Base-by-base conservation (phyloP, 2,329 filamentous ascomycete species). In the Rhinocladiella mackenziei region DNA sequence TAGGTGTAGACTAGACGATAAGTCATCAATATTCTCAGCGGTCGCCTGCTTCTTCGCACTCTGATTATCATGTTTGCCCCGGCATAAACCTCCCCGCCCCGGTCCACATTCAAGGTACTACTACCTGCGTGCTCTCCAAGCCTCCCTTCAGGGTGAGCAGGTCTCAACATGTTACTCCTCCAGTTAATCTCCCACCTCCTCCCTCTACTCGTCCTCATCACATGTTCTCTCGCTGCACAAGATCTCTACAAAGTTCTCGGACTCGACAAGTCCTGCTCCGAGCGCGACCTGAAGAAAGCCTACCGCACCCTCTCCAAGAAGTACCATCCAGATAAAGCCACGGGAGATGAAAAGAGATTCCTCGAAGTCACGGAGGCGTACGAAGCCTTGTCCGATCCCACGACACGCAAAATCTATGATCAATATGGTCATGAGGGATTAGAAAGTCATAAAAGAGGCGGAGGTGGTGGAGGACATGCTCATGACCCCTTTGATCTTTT, bases 261-360 rank as follows among this genome's bases (percentile, higher is more conserved):
- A 42, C 70, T 98, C 53, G 78, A 83, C 60, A 88, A 80, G 60
- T 74, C 83, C 48, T 91, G 91, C 11, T 83, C 80, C 34, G 89
- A 95, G 41, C 82, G 83, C 60, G 84, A 97, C 59, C 84, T 98
- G 63, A 98, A 98, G 68, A 85, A 86, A 33, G 89, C 92, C 15
- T 98, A 98, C 68, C 81, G 89, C 48, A 83, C 81, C 48, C 75
- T 98, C 8, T 94, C 86, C 72, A 97, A 97, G 68, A 94, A 94
- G 65, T 96, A 78, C 65, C 92, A 98, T 62, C 92, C 92, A 3
- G 92, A 98, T 68, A 98, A 98, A 77, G 89, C 91, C 84, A 92
- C 77, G 59, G 84, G 71, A 11, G 91, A 89, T 25, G 81, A 91
- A 56, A 78, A 89, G 64, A 95, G 91, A 65, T 98, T 98, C 64